phyloP scores from a whole-genome alignment of 129 eudicot genomes.

The Smallanthus sonchifolius region DNA sequence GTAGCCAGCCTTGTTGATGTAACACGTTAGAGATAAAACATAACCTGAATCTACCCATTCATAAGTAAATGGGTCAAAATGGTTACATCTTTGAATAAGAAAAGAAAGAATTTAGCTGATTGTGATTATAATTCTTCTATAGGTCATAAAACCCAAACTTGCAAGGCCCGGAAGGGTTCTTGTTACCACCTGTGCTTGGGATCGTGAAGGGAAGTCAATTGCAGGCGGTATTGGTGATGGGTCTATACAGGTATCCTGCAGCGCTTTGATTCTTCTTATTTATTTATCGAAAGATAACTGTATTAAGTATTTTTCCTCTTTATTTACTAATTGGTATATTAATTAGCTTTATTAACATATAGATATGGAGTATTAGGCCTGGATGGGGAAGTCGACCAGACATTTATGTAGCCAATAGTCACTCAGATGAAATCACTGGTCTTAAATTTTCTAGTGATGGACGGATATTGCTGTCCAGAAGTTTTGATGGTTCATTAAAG shows the following conservation, averaged over 20 bases:
- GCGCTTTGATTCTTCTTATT: background rate
- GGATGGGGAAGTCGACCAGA: constrained; percentile 99
- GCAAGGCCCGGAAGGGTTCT: constrained; percentile 95
- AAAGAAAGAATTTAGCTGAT: background rate
- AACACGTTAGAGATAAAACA: background rate
- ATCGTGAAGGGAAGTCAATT: constrained; percentile 87
- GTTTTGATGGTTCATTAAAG: constrained; percentile 86
- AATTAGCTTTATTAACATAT: background rate
- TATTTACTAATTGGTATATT: background rate
- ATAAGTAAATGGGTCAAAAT: background rate
- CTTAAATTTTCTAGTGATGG: constrained; percentile 95
- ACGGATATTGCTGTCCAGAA: constrained; percentile 74
- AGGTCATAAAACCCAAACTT: constrained; percentile 97
- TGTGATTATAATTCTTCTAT: constrained; percentile 13
- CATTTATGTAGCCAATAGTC: constrained; percentile 51
- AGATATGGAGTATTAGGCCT: constrained; percentile 92
- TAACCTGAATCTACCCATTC: background rate
- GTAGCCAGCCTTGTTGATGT: background rate
- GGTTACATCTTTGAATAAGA: background rate
- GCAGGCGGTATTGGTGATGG: constrained; percentile 98
- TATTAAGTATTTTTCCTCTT: background rate
- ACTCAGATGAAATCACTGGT: constrained; percentile 84
- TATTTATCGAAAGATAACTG: background rate
- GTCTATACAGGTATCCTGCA: constrained; percentile 73
- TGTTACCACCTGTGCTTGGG: constrained; percentile 94